phyloP scores from a whole-genome alignment of 352 stramenopile species.

The Phytopythium mirpurense region DNA sequence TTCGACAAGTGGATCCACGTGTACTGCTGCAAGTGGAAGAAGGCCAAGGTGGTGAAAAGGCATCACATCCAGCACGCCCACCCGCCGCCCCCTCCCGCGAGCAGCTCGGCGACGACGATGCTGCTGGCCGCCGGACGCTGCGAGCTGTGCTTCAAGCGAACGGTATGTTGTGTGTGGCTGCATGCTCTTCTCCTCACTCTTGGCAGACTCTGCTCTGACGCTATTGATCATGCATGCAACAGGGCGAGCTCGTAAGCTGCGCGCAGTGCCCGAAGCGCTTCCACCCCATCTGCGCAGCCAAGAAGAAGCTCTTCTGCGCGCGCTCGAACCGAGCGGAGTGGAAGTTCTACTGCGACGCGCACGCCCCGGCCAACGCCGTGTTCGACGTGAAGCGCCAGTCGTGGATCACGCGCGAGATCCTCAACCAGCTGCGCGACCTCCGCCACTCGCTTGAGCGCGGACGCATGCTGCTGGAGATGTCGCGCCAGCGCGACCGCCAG shows the following conservation, averaged over 20 bases:
- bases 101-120: constrained; percentile 15
- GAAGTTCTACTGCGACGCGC: constrained; percentile 73
- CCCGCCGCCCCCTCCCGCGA: constrained; percentile 12
- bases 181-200: not conserved
- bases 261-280: constrained; percentile 57
- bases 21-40: constrained; percentile 75
- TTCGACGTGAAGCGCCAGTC: constrained; percentile 68
- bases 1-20: constrained; percentile 70
- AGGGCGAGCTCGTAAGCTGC: constrained; percentile 52
- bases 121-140: constrained; percentile 19
- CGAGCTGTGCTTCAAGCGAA: constrained; percentile 49
- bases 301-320: constrained; percentile 58
- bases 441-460: constrained; percentile 73
- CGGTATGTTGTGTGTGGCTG: constrained; percentile 24
- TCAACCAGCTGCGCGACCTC: constrained; percentile 70
- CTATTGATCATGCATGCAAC: constrained; percentile 5
- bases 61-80: constrained; percentile 61
- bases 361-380: constrained; percentile 55
- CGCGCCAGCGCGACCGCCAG: constrained; percentile 76
- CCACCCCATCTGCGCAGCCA: constrained; percentile 67
- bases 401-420: constrained; percentile 75
- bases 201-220: not conserved
- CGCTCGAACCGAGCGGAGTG: constrained; percentile 56
- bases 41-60: constrained; percentile 54
- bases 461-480: constrained; percentile 84